Evolutionary conservation across 352 stramenopile genomes (phyloP).

Genomic region (Hyaloperonospora arabidopsidis): DNA sequence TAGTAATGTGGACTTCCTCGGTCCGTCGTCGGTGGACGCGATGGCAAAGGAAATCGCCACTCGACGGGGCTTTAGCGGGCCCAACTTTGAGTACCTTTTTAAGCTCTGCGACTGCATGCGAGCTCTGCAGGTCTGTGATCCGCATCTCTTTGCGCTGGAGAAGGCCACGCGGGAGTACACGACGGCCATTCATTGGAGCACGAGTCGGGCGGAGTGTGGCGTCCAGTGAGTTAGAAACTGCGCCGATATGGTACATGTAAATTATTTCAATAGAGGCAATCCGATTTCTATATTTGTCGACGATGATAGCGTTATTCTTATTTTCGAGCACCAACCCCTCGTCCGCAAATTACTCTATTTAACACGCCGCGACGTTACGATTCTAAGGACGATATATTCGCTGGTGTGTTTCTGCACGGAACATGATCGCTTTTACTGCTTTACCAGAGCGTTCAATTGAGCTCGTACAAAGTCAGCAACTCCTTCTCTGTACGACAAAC

Average conservation of each 20-base stretch:
- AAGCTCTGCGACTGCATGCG: constrained; percentile 78
- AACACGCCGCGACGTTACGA: too few species aligned
- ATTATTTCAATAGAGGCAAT: constrained; percentile 39
- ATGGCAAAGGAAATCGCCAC: constrained; percentile 81
- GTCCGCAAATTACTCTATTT: too few species aligned
- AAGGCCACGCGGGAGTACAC: constrained; percentile 56
- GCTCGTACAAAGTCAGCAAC: too few species aligned
- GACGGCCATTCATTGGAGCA: constrained; percentile 36
- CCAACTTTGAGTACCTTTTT: constrained; percentile 83
- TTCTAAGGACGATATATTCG: too few species aligned
- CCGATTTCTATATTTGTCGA: too few species aligned
- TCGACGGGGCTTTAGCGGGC: constrained; percentile 54
- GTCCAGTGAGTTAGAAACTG: constrained; percentile 41
- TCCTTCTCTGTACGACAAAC: too few species aligned
- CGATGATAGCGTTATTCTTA: too few species aligned
- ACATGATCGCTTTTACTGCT: too few species aligned
- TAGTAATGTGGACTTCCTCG: constrained; percentile 79
- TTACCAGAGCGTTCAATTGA: too few species aligned
- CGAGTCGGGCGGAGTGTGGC: constrained; percentile 32
- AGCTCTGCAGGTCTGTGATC: constrained; percentile 59
- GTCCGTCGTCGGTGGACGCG: constrained; percentile 51
- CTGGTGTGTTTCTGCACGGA: too few species aligned
- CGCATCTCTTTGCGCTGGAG: constrained; percentile 68
- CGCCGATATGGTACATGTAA: constrained; percentile 22
- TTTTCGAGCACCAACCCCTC: too few species aligned